phyloP scores from a whole-genome alignment of 2,329 filamentous ascomycete species.

The Colletotrichum siamense region DNA sequence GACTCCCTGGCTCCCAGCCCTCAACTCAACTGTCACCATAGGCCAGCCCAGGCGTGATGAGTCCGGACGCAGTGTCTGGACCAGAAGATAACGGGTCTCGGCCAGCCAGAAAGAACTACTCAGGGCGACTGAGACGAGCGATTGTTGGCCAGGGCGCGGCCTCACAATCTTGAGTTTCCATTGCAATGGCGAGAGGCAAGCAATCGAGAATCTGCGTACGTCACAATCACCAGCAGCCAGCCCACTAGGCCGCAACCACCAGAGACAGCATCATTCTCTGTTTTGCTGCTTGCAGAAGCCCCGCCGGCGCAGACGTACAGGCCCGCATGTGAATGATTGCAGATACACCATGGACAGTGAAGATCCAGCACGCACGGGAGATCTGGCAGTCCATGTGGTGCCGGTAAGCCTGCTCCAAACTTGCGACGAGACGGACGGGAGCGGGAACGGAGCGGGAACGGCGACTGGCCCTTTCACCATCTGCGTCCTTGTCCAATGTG shows the following conservation, averaged over 20 bases:
- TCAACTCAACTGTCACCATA: background rate
- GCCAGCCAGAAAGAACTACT: background rate
- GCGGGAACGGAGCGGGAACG: background rate
- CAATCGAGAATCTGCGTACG: background rate
- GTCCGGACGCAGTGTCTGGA: background rate
- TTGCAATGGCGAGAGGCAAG: background rate
- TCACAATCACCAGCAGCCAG: background rate
- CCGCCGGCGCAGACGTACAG: background rate
- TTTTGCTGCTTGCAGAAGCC: background rate
- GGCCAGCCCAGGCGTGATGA: background rate
- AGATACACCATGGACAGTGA: background rate
- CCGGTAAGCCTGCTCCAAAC: background rate
- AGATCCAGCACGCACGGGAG: background rate
- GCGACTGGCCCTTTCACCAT: background rate
- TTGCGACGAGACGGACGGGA: slow-evolving; percentile 2
- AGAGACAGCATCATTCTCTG: background rate
- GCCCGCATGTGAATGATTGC: background rate
- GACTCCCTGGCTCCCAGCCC: background rate
- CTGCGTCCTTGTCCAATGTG: background rate
- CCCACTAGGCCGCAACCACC: background rate
- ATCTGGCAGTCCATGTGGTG: background rate
- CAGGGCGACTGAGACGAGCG: background rate
- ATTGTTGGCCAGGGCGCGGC: background rate
- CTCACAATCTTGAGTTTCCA: background rate
- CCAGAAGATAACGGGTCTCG: background rate